Base-by-base conservation (phyloP, 768 basidiomycete genomes). In the Trametes maxima region DNA sequence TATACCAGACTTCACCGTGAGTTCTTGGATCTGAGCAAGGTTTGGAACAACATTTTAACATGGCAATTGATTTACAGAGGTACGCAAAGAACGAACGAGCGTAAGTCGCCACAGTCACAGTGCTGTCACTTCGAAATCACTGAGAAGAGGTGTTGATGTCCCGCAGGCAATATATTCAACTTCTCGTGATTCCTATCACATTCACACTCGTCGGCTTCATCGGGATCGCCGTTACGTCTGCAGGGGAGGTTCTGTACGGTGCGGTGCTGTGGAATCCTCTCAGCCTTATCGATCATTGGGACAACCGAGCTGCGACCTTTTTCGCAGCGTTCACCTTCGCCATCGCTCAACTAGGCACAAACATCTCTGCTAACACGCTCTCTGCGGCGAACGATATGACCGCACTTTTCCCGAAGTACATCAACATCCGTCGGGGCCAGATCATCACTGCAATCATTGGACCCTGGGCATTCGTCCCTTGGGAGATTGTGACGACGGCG, bases 311-410 rank as follows among this genome's bases (percentile, higher is more conserved):
- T 0, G 90, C 89, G 0, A 85, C 88, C 6, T 95, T 95, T 79
- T 95, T 95, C 69, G 85, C 85, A 5, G 80, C 89, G 0, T 86
- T 92, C 70, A 82, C 85, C 36, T 93, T 93, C 69, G 78, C 81
- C 37, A 74, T 94, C 28, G 85, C 90, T 6, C 90, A 86, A 0
- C 79, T 94, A 46, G 87, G 85, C 36, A 80, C 84, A n/a, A 87
- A 90, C 66, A 71, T 71, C 64, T 89, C 90, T 21, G 92, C 92
- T 21, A 96, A 95, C 73, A 82, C 83, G 6, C 78, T 87, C 51
- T 78, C 80, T 21, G 89, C 92, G 2, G 92, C 89, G 5, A 95
- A 94, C 69, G 94, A 95, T 70, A 84, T 94, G 77, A 90, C 86
- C 4, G 92, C 84, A 17, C 76, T 90, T 40, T 84, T 80, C 68